Base-by-base conservation (phyloP, 257 asterid species). In the Striga asiatica region DNA sequence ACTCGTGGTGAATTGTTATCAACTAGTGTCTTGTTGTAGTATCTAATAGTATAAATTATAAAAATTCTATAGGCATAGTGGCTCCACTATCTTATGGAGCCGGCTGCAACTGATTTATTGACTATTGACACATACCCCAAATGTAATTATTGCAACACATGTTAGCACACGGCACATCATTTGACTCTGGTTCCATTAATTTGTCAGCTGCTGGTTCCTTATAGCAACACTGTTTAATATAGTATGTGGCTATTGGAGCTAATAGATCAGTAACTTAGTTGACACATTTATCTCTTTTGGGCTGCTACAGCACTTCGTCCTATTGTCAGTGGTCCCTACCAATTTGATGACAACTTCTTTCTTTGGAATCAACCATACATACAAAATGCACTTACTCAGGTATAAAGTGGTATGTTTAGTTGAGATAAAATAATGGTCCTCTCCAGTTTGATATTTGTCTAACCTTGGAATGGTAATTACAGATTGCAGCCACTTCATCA, bases 231-330 rank as follows among this genome's bases (percentile, higher is more conserved):
- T n/a, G n/a, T n/a, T n/a, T n/a, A n/a, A n/a, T 11, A 47, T 18
- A 38, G 20, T 42, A 20, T 21, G 50, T 53, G 18, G 19, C 35
- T 49, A 34, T 50, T 43, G 34, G 49, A 53, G 39, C 37, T 52
- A 55, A n/a, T 25, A 41, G 25, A 47, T n/a, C 41, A 5, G 34
- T 37, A 54, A 32, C 66, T 49, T 61, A 37, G 42, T 53, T 56
- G 51, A 66, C 47, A n/a, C 51, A 38, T 39, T 12, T 52, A 41
- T 76, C 50, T 49, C 58, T 61, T 60, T 65, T 66, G 54, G 39
- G 70, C 45, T 76, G 62, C 51, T 74, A 51, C 67, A 91, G 98
- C 98, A 48, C 94, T 91, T 76, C 96, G 97, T 45, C 98, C 98
- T 46, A 81, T 21, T 65, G 69, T 88, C 66, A 71, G 72, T 70